Conservation (phyloP, 208 protist species). For the Balamuthia mandrillaris region DNA sequence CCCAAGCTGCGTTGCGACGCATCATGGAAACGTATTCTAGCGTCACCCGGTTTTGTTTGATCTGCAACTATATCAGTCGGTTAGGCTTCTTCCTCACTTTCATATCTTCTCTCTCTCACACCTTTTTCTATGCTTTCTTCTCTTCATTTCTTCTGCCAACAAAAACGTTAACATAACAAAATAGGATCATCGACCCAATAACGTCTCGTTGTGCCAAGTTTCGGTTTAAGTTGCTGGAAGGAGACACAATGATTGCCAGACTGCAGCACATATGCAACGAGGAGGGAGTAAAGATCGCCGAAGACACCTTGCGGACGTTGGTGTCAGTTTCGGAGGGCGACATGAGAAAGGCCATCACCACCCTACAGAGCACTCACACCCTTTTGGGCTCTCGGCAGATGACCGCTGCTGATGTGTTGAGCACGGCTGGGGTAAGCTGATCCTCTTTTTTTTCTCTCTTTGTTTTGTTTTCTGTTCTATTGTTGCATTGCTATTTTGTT, state of each 20-base stretch:
- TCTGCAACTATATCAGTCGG: slow-evolving; percentile 97
- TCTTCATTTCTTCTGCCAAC: background rate
- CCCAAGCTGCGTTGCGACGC: slow-evolving; percentile 95
- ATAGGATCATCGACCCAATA: slow-evolving; percentile 88
- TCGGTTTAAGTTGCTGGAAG: slow-evolving; percentile 90
- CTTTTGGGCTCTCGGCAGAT: too few species aligned
- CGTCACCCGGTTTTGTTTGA: slow-evolving; percentile 96
- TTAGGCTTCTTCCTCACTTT: slow-evolving; percentile 70
- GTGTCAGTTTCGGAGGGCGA: slow-evolving; percentile 89
- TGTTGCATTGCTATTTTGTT: too few species aligned
- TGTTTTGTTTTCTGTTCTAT: too few species aligned
- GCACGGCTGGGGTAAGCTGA: too few species aligned
- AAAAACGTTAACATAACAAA: slow-evolving; percentile 48
- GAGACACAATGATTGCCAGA: slow-evolving; percentile 78
- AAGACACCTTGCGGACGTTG: slow-evolving; percentile 85
- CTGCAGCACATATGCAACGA: slow-evolving; percentile 78
- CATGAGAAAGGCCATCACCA: slow-evolving; percentile 95
- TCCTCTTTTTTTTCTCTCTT: too few species aligned
- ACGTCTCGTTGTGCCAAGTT: slow-evolving; percentile 98
- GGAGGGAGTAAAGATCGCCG: slow-evolving; percentile 79
- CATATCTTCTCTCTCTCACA: slow-evolving; percentile 21
- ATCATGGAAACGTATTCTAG: slow-evolving; percentile 91
- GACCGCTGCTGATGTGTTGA: too few species aligned
- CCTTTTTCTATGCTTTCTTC: background rate
- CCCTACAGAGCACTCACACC: too few species aligned